Conservation (phyloP, 2,329 filamentous ascomycete species). For the Aspergillus sp. region DNA sequence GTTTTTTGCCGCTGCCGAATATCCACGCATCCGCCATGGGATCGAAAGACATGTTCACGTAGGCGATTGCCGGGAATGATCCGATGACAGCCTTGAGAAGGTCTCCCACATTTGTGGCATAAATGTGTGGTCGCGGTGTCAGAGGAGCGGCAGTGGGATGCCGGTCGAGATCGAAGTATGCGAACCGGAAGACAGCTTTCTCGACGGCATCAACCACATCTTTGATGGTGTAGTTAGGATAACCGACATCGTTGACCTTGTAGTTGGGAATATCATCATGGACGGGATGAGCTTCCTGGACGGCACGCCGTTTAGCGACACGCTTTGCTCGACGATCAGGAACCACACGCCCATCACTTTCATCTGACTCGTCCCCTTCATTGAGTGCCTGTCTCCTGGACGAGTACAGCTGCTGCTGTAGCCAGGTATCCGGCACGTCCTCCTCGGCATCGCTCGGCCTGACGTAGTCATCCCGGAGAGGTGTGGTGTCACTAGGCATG, state of each 20-base stretch:
- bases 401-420: slow-evolving; percentile 9
- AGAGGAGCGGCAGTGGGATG: slow-evolving; percentile 13
- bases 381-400: slow-evolving; percentile 1
- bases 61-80: slow-evolving; percentile 6
- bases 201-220: slow-evolving; percentile 14
- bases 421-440: slow-evolving; percentile 5
- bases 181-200: slow-evolving; percentile 15
- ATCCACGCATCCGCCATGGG: slow-evolving; percentile 2
- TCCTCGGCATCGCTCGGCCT: slow-evolving; percentile 8
- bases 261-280: no score
- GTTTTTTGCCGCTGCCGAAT: slow-evolving; percentile 12
- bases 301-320: background rate
- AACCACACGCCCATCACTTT: no score
- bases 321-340: background rate
- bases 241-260: background rate
- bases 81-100: slow-evolving; percentile 11
- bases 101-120: slow-evolving; percentile 9
- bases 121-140: slow-evolving; percentile 5
- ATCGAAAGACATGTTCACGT: slow-evolving; percentile 10
- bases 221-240: background rate
- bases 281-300: background rate
- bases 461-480: slow-evolving; percentile 1
- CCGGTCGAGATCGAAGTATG: slow-evolving; percentile 23
- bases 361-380: background rate
- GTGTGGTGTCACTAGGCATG: slow-evolving; percentile 3